Evolutionary conservation across 805 yeast genomes (phyloP), one percentile per base, ranked within the genome.

Genomic region (Saturnispora hagleri): DNA sequence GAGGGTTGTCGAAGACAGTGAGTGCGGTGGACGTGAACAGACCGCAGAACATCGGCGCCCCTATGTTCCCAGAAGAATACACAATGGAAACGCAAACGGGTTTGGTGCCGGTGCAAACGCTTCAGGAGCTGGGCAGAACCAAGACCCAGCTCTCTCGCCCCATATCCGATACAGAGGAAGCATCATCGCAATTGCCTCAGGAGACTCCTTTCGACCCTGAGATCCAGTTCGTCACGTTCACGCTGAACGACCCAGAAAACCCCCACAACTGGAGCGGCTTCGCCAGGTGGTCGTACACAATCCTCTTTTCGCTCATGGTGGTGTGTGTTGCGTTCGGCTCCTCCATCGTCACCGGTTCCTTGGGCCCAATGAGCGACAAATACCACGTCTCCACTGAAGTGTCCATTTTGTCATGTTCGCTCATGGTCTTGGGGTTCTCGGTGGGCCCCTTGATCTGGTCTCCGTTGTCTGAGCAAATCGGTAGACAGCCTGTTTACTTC

Each of bases 291-390:
- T 3, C 66, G 1, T 86, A 84, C 63, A 89, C 97, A 0, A 63
- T 84, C 31, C 57, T 82, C 9, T 71, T 87, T 24, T 81, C 96
- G 1, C 57, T 80, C 33, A 74, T 86, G 56, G 97, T 90, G 48
- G 82, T 90, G 52, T 79, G 89, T 61, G 96, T 91, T 31, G 97
- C 97, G 2, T 89, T 87, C 65, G 97, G 97, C 41, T 87, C 96
- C 4, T 85, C 97, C 1, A 85, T 91, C 64, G 84, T 88, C 60
- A 84, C 96, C 26, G 95, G 96, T 59, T 93, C 95, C 44, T 70
- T 90, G 47, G 77, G 74, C n/a, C 73, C 84, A 17, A 80, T 88
- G 54, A 70, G 73, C 55, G 83, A 83, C 13, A 75, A 80, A 60
- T 88, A 74, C 65, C 69, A 80, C 55, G 96, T 89, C 22, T 78